Conservation (phyloP, 2,329 filamentous ascomycete species). For the Pseudopyrenochaeta lycopersici region DNA sequence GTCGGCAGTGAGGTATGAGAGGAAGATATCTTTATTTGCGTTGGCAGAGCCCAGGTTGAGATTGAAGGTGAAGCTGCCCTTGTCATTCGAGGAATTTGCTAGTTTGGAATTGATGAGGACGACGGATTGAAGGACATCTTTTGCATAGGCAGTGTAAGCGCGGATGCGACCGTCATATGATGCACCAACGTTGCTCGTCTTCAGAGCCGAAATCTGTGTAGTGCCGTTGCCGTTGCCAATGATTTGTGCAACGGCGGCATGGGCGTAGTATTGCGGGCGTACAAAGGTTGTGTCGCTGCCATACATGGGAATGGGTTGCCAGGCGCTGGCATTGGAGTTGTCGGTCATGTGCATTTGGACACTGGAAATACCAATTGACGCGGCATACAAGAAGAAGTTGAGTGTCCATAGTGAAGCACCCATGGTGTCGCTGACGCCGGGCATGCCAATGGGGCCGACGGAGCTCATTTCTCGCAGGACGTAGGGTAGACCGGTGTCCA, state of each 20-base stretch:
- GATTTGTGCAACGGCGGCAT: constrained; percentile 61
- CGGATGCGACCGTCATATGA: constrained; percentile 54
- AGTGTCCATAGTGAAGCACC: constrained; percentile 62
- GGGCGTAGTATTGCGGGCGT: constrained; percentile 61
- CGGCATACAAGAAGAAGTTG: constrained; percentile 62
- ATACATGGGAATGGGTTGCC: constrained; percentile 57
- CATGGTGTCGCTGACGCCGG: constrained; percentile 59
- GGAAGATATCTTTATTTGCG: constrained; percentile 54
- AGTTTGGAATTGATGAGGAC: constrained; percentile 58
- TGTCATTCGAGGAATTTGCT: constrained; percentile 53
- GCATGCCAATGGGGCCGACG: constrained; percentile 59
- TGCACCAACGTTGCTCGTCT: constrained; percentile 38
- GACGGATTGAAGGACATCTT: constrained; percentile 52
- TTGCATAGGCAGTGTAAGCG: constrained; percentile 57
- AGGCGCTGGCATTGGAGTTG: constrained; percentile 61
- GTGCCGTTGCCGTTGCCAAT: constrained; percentile 58
- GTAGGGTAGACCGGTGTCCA: constrained; percentile 56
- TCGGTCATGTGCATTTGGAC: constrained; percentile 65
- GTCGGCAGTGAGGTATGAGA: constrained; percentile 58
- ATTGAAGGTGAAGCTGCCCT: constrained; percentile 52
- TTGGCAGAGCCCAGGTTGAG: constrained; percentile 52
- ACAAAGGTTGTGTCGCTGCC: constrained; percentile 55
- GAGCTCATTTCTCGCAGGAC: constrained; percentile 62
- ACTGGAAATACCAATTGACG: constrained; percentile 57
- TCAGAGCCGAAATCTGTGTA: constrained; percentile 53